phyloP scores from a whole-genome alignment of 2,329 filamentous ascomycete genomes.

The Fusarium sp. region DNA sequence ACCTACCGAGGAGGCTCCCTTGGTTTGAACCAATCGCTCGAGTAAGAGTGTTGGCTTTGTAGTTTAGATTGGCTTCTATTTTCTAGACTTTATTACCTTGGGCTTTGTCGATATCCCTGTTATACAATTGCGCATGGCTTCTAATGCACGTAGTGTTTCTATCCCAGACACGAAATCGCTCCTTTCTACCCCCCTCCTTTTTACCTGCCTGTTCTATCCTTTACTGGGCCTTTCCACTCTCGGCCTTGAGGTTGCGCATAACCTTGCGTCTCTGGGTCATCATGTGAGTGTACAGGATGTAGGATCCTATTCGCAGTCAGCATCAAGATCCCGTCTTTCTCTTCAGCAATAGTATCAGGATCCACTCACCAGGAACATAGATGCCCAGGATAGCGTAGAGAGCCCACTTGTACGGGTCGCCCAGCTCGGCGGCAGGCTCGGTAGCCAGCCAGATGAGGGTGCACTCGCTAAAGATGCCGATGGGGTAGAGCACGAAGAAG shows the following conservation, averaged over 20 bases:
- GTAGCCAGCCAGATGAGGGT: constrained; percentile 80
- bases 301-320: constrained; percentile 65
- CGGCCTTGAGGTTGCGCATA: constrained; percentile 70
- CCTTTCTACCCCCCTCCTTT: background rate
- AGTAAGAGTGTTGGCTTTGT: background rate
- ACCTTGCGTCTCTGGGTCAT: constrained; percentile 88
- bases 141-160: background rate
- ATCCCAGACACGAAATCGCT: background rate
- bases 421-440: constrained; percentile 63
- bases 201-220: background rate
- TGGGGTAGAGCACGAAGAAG: constrained; percentile 91
- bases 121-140: background rate
- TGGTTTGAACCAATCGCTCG: background rate
- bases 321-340: background rate
- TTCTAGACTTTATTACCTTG: constrained; percentile 11
- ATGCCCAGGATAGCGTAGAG: constrained; percentile 75
- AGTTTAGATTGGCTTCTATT: background rate
- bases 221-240: constrained; percentile 55
- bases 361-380: constrained; percentile 81
- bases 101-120: background rate
- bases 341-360: background rate
- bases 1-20: constrained; percentile 4
- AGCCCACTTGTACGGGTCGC: constrained; percentile 65
- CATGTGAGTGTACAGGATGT: constrained; percentile 94
- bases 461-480: constrained; percentile 91